Evolutionary conservation across 768 basidiomycete genomes (phyloP), one percentile per base, ranked within the genome.

Genomic region (Mycena capillaripes): DNA sequence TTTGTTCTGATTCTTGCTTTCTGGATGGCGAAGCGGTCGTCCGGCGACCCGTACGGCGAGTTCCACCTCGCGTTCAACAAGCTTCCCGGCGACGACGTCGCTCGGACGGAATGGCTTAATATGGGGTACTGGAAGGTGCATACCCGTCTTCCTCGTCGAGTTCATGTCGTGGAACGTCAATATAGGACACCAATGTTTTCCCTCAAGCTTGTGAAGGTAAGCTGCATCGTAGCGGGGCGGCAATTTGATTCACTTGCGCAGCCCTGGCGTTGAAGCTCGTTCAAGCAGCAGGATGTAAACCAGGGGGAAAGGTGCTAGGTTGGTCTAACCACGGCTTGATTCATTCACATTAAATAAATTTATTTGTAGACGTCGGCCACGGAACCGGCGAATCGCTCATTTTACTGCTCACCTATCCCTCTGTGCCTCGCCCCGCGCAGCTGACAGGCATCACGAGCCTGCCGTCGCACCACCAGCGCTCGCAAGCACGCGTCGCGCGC

Each of bases 321-420:
- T 75, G 36, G 81, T 76, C 14, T 34, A 5, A 29, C 36, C 40
- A 50, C 48, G 40, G 29, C 44, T 38, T 11, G 16, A 50, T 32
- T 70, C 29, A 30, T 56, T 67, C 46, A 10, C 38, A 23, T n/a
- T 69, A 32, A 56, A n/a, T n/a, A n/a, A 48, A 48, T 44, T 32
- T 34, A 36, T 58, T 40, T 55, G 25, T 69, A 92, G 91, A 93
- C 77, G 90, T 92, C 23, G 92, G 92, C 17, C 87, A 91, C 75
- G 92, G 91, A 48, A 90, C 87, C 29, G 92, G 92, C 50, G 91
- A 92, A 80, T 93, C 91, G 1, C 81, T 92, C 25, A 77, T 92
- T 25, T 76, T 92, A 40, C 85, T 91, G 21, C 82, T 91, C 30
- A 82, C 84, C 6, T 82, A 88, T 68, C 82, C 84, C 17, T 76